Evolutionary conservation across 352 stramenopile genomes (phyloP).

Genomic region (Phytophthora macrochlamydospora): DNA sequence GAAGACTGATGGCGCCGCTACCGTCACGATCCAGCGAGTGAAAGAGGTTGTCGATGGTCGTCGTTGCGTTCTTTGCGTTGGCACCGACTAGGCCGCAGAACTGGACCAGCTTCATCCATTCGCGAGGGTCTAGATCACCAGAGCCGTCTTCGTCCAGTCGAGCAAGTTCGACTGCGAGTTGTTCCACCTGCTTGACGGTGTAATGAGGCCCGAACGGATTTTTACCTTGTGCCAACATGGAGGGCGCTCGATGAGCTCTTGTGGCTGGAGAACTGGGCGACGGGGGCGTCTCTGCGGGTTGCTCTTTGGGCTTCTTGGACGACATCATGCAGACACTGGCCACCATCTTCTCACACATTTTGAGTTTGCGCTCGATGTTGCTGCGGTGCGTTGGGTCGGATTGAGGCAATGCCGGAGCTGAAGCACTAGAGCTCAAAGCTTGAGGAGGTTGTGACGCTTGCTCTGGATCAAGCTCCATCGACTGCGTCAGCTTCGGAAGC

Average conservation of each 20-base stretch:
- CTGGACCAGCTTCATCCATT: conserved; percentile 58
- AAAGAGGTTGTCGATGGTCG: conserved; percentile 50
- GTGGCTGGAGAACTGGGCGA: conserved; percentile 11
- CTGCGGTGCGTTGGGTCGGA: conserved; percentile 9
- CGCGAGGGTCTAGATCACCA: conserved; percentile 56
- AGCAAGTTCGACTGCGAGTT: conserved; percentile 53
- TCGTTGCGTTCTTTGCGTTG: conserved; percentile 21
- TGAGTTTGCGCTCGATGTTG: conserved; percentile 70
- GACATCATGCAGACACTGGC: conserved; percentile 28
- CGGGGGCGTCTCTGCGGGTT: conserved; percentile 3
- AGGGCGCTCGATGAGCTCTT: conserved; percentile 4
- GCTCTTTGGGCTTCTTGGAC: conserved; percentile 15
- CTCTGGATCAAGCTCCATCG: conserved; percentile 8
- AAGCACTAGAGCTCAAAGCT: conserved; percentile 30
- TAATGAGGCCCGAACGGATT: conserved; percentile 70
- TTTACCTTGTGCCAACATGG: conserved; percentile 11
- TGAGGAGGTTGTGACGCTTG: conserved; percentile 1
- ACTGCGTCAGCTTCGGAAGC: conserved; percentile 34
- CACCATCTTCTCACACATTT: conserved; percentile 53
- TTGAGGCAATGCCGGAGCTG: conserved; percentile 20
- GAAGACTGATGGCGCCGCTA: conserved; percentile 56
- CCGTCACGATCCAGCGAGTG: conserved; percentile 54
- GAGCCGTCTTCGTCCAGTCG: conserved; percentile 63
- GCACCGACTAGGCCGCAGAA: conserved; percentile 29
- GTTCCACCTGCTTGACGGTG: conserved; percentile 59